Evolutionary conservation across 768 basidiomycete genomes (phyloP).

Genomic region (Tricholoma hemisulphureum): DNA sequence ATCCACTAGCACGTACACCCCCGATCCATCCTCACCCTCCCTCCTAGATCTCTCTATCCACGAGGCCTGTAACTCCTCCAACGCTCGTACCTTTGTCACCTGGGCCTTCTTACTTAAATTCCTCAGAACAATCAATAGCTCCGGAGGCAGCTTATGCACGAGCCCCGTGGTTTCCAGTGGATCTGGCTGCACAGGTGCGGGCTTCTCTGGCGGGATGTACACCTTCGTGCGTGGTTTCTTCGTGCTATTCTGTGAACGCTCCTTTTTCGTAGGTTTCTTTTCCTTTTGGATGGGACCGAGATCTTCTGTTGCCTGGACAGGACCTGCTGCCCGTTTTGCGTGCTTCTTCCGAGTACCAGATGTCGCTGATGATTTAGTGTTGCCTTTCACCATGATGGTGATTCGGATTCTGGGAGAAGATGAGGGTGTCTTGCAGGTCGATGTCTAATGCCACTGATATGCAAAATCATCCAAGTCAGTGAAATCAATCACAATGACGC

Average conservation of each 20-base stretch:
- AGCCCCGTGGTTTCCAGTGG: conserved; percentile 85
- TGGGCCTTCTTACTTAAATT: conserved; percentile 87
- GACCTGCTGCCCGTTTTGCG: conserved; percentile 63
- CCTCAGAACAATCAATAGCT: conserved; percentile 78
- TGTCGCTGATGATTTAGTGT: conserved; percentile 73
- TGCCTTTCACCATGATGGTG: conserved; percentile 44
- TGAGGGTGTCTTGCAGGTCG: too few species aligned
- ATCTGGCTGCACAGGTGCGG: conserved; percentile 70
- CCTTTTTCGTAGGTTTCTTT: conserved; percentile 52
- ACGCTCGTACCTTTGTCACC: conserved; percentile 76
- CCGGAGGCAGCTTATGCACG: conserved; percentile 70
- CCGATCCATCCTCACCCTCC: conserved; percentile 40
- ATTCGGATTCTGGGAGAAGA: too few species aligned
- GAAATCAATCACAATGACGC: too few species aligned
- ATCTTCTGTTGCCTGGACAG: conserved; percentile 32
- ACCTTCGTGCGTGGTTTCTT: conserved; percentile 80
- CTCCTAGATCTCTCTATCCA: conserved; percentile 61
- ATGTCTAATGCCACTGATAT: too few species aligned
- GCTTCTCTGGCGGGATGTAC: conserved; percentile 85
- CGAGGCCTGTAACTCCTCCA: conserved; percentile 74
- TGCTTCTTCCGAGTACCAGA: conserved; percentile 93
- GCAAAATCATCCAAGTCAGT: too few species aligned
- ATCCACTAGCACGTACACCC: conserved; percentile 44
- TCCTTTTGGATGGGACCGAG: conserved; percentile 31
- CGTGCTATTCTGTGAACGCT: conserved; percentile 45